Conservation (phyloP, 257 asterid species). For the Solanum gracilifrons region DNA sequence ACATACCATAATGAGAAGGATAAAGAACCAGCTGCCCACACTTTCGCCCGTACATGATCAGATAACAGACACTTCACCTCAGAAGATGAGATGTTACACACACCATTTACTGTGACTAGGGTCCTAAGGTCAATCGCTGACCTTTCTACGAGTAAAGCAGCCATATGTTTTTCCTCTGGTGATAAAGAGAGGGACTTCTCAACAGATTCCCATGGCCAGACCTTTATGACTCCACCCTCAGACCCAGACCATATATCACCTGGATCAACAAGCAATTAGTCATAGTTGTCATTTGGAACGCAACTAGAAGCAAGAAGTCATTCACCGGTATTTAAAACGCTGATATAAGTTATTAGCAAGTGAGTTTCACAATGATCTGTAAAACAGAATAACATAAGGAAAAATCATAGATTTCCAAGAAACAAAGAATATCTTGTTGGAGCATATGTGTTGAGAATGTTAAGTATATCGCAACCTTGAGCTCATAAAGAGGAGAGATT, state of each 20-base stretch:
- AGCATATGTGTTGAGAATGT: not conserved
- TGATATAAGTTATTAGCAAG: not conserved
- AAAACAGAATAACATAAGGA: not conserved
- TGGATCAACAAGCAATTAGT: slow-evolving; percentile 6
- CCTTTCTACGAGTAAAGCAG: slow-evolving; percentile 79
- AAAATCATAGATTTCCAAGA: not conserved
- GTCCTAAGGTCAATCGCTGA: slow-evolving; percentile 68
- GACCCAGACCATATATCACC: slow-evolving; percentile 99
- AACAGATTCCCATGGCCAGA: slow-evolving; percentile 93
- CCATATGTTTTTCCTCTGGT: slow-evolving; percentile 84
- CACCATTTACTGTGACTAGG: slow-evolving; percentile 88
- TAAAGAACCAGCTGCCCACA: slow-evolving; percentile 75
- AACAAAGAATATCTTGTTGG: not conserved
- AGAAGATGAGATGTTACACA: slow-evolving; percentile 72
- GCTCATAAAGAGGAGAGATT: not conserved
- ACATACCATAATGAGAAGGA: slow-evolving; percentile 81
- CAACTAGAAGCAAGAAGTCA: not conserved
- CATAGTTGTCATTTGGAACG: not conserved
- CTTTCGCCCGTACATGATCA: slow-evolving; percentile 54
- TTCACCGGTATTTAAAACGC: not conserved
- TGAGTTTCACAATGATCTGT: not conserved
- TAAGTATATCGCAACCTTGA: not conserved
- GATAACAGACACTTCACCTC: slow-evolving; percentile 72
- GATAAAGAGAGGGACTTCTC: slow-evolving; percentile 78
- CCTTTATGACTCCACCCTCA: slow-evolving; percentile 63